Conservation (phyloP, 352 stramenopile genomes). For the Pythium graminicola region DNA sequence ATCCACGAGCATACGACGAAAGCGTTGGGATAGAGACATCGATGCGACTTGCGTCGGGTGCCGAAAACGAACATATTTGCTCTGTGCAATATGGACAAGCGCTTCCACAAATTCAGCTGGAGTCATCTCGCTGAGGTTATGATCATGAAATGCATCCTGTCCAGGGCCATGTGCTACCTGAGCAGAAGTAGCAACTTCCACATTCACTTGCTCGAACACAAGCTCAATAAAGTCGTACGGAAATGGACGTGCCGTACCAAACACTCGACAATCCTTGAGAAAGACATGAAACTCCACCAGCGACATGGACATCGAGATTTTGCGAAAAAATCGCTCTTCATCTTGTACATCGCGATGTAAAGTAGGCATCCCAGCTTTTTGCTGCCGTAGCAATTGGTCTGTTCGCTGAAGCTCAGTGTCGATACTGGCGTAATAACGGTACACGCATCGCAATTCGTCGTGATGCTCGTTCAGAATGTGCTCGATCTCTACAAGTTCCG, state of each 20-base stretch:
- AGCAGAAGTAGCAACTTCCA: constrained; percentile 3
- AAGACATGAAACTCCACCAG: constrained; percentile 57
- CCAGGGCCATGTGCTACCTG: constrained; percentile 1
- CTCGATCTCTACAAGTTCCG: constrained; percentile 35
- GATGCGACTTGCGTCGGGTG: constrained; percentile 1
- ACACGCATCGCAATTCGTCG: constrained; percentile 38
- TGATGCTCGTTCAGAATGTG: constrained; percentile 38
- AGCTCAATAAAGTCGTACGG: constrained; percentile 52
- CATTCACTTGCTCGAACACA: constrained; percentile 50
- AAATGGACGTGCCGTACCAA: constrained; percentile 40
- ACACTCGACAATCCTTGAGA: constrained; percentile 63
- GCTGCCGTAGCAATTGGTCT: constrained; percentile 21
- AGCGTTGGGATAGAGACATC: constrained; percentile 30
- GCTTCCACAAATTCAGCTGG: constrained; percentile 61
- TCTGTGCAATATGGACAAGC: constrained; percentile 45
- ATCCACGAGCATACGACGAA: constrained; percentile 44
- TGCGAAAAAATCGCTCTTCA: constrained; percentile 56
- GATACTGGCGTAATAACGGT: constrained; percentile 50
- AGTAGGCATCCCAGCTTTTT: constrained; percentile 2
- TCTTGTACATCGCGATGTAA: constrained; percentile 19
- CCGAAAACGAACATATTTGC: constrained; percentile 30
- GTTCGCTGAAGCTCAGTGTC: constrained; percentile 25
- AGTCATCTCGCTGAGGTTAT: constrained; percentile 46
- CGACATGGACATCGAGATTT: constrained; percentile 60
- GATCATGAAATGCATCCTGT: constrained; percentile 1